Evolutionary conservation across 2,329 filamentous ascomycete species (phyloP).

Genomic region (Geosmithia flava): DNA sequence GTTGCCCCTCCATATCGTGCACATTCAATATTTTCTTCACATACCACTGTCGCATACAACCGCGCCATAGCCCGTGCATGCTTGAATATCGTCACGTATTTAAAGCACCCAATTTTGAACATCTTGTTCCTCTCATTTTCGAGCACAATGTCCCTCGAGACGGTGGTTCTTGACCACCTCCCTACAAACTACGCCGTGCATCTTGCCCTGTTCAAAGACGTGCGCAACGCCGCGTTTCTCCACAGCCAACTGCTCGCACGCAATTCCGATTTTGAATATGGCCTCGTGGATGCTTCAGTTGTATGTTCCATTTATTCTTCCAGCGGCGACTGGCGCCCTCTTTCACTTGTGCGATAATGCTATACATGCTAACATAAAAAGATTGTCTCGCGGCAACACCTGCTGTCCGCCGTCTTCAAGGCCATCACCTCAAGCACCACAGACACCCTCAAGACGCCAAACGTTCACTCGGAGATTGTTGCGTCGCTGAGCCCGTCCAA

Average conservation of each 20-base stretch:
- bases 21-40: too few relatives aligned
- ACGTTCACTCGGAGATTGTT: slow-evolving; percentile 83
- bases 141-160: slow-evolving; percentile 43
- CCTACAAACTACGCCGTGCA: slow-evolving; percentile 56
- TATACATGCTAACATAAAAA: slow-evolving; percentile 13
- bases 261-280: slow-evolving; percentile 83
- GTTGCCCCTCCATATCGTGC: too few relatives aligned
- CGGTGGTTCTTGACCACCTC: slow-evolving; percentile 63
- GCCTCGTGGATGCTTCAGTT: slow-evolving; percentile 76
- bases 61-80: too few relatives aligned
- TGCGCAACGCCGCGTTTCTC: slow-evolving; percentile 67
- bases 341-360: too few relatives aligned
- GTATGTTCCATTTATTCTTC: slow-evolving; percentile 27
- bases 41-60: too few relatives aligned
- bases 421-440: slow-evolving; percentile 57
- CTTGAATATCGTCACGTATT: too few relatives aligned
- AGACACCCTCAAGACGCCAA: slow-evolving; percentile 59
- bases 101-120: not conserved
- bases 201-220: slow-evolving; percentile 60
- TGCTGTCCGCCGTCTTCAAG: slow-evolving; percentile 64
- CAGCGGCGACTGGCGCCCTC: not conserved
- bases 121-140: not conserved
- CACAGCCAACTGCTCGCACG: slow-evolving; percentile 75
- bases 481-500: slow-evolving; percentile 69
- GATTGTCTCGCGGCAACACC: slow-evolving; percentile 61